Evolutionary conservation across 495 filamentous ascomycete genomes (phyloP).

Genomic region (Apodospora peruviana): DNA sequence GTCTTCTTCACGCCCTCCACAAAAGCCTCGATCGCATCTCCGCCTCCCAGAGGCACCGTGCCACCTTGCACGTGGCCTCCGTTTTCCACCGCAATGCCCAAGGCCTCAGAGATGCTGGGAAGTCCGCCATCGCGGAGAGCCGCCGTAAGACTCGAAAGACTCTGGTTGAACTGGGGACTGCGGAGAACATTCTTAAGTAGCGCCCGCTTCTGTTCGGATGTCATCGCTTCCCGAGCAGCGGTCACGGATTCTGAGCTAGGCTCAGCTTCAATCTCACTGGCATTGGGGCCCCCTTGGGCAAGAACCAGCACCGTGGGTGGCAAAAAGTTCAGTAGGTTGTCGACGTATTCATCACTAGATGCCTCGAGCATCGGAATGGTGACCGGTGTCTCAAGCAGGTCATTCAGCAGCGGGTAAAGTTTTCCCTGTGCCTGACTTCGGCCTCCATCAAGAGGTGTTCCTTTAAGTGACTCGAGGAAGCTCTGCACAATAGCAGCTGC

Average conservation of each 20-base stretch:
- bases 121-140: constrained; percentile 91
- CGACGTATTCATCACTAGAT: constrained; percentile 56
- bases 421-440: constrained; percentile 43
- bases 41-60: constrained; percentile 77
- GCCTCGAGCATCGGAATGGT: constrained; percentile 73
- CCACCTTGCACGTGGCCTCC: constrained; percentile 72
- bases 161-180: constrained; percentile 87
- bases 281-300: constrained; percentile 56
- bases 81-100: constrained; percentile 72
- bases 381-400: constrained; percentile 69
- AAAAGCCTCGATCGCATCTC: constrained; percentile 85
- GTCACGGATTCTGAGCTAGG: constrained; percentile 59
- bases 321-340: constrained; percentile 70
- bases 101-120: constrained; percentile 79
- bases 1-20: constrained; percentile 78
- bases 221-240: constrained; percentile 70
- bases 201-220: constrained; percentile 69
- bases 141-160: constrained; percentile 72
- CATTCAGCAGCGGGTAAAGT: constrained; percentile 76
- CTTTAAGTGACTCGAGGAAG: constrained; percentile 79
- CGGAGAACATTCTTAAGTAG: constrained; percentile 79
- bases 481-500: constrained; percentile 67
- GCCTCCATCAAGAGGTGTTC: constrained; percentile 41
- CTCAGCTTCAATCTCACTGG: constrained; percentile 40
- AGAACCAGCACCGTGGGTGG: constrained; percentile 64